phyloP scores from a whole-genome alignment of 805 yeast genomes.

The Lipomyces kockii region DNA sequence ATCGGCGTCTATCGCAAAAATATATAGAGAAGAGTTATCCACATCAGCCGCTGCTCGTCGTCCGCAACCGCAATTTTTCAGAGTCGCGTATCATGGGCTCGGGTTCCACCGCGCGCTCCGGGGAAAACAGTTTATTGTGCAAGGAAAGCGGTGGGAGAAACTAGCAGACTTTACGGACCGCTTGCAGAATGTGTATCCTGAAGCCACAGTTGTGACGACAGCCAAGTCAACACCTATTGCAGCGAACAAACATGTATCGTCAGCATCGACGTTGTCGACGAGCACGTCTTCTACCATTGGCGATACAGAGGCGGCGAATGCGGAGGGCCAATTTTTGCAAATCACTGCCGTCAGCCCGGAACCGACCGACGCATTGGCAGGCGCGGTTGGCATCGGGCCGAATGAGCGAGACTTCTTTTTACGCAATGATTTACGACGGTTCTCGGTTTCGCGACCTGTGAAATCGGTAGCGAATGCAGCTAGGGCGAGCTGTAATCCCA shows the following conservation, averaged over 20 bases:
- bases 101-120: constrained; percentile 82
- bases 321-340: constrained; percentile 70
- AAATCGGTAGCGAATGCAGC: constrained; percentile 50
- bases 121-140: constrained; percentile 77
- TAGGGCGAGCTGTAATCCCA: constrained; percentile 31
- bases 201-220: constrained; percentile 66
- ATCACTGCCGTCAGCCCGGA: constrained; percentile 75
- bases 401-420: constrained; percentile 76
- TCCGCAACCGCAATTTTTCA: constrained; percentile 68
- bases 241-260: not conserved
- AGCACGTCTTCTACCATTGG: constrained; percentile 13
- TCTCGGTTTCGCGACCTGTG: constrained; percentile 69
- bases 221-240: not conserved
- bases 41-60: constrained; percentile 56
- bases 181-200: constrained; percentile 74
- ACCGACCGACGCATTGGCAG: constrained; percentile 66
- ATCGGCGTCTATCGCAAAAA: constrained; percentile 66
- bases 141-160: constrained; percentile 87
- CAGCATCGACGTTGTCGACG: constrained; percentile 44
- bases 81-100: constrained; percentile 77
- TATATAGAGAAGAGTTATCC: constrained; percentile 70
- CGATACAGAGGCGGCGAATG: not conserved
- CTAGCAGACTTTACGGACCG: constrained; percentile 81
- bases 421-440: constrained; percentile 70
- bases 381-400: constrained; percentile 49